Base-by-base conservation (phyloP, 1,284 basidiomycete species). In the Puccinia triticina region DNA sequence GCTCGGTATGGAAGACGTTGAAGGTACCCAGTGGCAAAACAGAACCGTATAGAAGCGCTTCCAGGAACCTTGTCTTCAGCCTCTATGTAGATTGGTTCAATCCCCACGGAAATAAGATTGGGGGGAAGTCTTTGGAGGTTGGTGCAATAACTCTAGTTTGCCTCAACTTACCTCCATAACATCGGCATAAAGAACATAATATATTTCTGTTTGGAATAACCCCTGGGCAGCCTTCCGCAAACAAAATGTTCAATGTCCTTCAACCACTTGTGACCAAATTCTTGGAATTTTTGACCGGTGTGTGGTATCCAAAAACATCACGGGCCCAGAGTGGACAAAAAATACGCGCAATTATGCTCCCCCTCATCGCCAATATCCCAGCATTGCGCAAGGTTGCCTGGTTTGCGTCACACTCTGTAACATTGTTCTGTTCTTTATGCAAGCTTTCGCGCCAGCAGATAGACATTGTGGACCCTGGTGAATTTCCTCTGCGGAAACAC, bases 1-100 rank as follows among this genome's bases (percentile, higher is more conserved):
- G 76, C 10, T 26, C 57, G 23, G 29, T 77, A 18, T 77, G 76
- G 76, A 77, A 46, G 8, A 37, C 23, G 46, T 66, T 77, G 2
- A 77, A 37, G 34, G 37, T 37, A 7, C 64, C 40, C 12, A 43
- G 40, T 32, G n/a, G 11, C 7, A 32, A 7, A 4, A 18, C 57
- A 18, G 32, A 43, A 64, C 57, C 37, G 18, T 77, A 66, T 43
- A 77, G 61, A 23, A 18, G 43, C 23, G 29, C 21, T 12, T 64
- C 57, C 48, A 61, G 76, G 12, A 61, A 77, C 43, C 59, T 77
- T 66, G 57, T 67, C n/a, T 43, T 43, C 12, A 12, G 40, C 40
- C 4, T 43, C 4, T 43, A 43, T 12, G 40, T 43, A 43, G 40
- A 43, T 43, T 43, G 40, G 40, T 43, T 43, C 40, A 43, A 43